These are phyloP conservation scores for Arachis monticola DNA, from an alignment of 331 rosid genomes.

Conservation along the genomic window DNA sequence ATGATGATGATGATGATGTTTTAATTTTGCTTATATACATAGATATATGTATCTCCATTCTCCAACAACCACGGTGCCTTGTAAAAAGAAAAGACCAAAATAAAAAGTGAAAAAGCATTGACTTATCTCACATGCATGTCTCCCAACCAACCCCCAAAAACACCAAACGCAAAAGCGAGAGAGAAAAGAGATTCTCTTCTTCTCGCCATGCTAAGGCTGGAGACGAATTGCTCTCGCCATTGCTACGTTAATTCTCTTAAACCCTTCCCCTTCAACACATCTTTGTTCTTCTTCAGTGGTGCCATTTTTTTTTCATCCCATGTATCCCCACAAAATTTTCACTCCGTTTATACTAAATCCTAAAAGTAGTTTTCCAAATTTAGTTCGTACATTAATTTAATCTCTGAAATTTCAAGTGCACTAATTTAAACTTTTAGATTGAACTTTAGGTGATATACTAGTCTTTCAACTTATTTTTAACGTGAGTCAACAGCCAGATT, in stretches of 20 bases:
- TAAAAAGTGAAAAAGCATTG: constrained; percentile 38
- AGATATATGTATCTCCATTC: not conserved
- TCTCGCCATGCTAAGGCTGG: not conserved
- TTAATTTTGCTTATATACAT: constrained; percentile 23
- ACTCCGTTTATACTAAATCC: too few species aligned
- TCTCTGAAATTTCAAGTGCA: too few species aligned
- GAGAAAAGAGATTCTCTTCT: constrained; percentile 13
- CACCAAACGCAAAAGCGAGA: constrained; percentile 29
- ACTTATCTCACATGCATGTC: constrained; percentile 36
- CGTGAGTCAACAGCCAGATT: too few species aligned
- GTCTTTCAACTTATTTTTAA: too few species aligned
- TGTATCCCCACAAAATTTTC: too few species aligned
- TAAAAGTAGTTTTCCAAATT: too few species aligned
- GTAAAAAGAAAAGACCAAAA: constrained; percentile 28
- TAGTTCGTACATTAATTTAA: too few species aligned
- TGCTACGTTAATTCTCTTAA: not conserved
- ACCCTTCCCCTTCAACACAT: too few species aligned
- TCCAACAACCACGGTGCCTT: constrained; percentile 36
- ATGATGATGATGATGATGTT: constrained; percentile 26
- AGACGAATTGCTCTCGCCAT: not conserved
- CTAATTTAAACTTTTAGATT: too few species aligned
- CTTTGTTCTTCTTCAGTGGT: too few species aligned
- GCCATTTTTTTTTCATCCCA: too few species aligned
- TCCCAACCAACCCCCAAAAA: constrained; percentile 29
- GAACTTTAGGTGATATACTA: too few species aligned